phyloP scores from a whole-genome alignment of 78 protist species.

The Pirum gemmata region DNA sequence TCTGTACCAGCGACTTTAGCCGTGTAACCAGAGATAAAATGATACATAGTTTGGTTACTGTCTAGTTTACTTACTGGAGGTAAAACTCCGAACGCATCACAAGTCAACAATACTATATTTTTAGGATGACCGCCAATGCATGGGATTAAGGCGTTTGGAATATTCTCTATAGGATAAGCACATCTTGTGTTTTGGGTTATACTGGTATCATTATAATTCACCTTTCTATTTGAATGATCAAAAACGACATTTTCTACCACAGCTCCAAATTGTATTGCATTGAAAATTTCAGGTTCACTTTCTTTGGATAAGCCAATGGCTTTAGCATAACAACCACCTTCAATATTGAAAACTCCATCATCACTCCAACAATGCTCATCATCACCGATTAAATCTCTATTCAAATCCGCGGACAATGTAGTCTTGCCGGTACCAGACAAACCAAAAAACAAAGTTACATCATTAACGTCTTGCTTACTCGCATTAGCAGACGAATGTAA shows the following conservation, averaged over 20 bases:
- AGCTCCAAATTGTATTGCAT: constrained; percentile 81
- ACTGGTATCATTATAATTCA: constrained; percentile 66
- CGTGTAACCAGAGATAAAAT: constrained; percentile 89
- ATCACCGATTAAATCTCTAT: constrained; percentile 85
- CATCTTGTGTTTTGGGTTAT: constrained; percentile 89
- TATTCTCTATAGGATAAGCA: constrained; percentile 83
- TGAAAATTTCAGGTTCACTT: constrained; percentile 87
- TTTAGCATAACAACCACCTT: constrained; percentile 97
- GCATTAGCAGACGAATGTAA: constrained; percentile 79
- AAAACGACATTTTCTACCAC: constrained; percentile 82
- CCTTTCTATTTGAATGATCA: constrained; percentile 55
- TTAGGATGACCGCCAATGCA: constrained; percentile 73
- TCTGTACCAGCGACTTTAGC: constrained; percentile 89
- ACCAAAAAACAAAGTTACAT: constrained; percentile 82
- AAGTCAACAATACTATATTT: constrained; percentile 84
- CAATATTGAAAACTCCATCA: constrained; percentile 78
- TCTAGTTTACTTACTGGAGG: constrained; percentile 84
- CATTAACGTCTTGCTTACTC: constrained; percentile 44
- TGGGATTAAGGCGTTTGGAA: constrained; percentile 77
- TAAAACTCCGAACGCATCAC: constrained; percentile 91
- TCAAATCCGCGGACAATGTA: constrained; percentile 84
- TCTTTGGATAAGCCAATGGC: constrained; percentile 66
- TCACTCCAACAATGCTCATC: constrained; percentile 95
- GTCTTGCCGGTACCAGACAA: constrained; percentile 95
- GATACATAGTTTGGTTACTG: constrained; percentile 82